phyloP scores from a whole-genome alignment of 495 filamentous ascomycete genomes.

The Daldinia decipiens region DNA sequence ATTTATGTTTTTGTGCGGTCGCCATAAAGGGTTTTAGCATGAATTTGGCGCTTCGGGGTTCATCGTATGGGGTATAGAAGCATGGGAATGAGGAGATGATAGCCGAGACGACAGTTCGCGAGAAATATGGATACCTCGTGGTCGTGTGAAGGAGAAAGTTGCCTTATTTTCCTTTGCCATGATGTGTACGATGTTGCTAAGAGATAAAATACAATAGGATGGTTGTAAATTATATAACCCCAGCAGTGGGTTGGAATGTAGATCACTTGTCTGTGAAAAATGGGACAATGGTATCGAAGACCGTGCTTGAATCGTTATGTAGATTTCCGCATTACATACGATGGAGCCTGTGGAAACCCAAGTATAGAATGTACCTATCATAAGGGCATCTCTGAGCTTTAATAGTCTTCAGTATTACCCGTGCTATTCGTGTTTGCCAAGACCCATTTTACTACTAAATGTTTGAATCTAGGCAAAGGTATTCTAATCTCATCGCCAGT shows the following conservation, averaged over 20 bases:
- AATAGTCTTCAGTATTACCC: neutral
- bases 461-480: neutral
- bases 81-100: slow-evolving; percentile 14
- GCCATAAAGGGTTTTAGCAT: slow-evolving; percentile 37
- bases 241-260: neutral
- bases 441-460: neutral
- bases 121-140: slow-evolving; percentile 33
- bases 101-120: slow-evolving; percentile 11
- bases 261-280: slow-evolving; percentile 1
- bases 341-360: neutral
- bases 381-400: neutral
- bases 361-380: neutral
- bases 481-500: slow-evolving; percentile 69
- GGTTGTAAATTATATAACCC: neutral
- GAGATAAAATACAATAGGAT: neutral
- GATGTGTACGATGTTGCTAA: slow-evolving; percentile 26
- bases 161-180: slow-evolving; percentile 21
- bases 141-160: slow-evolving; percentile 7
- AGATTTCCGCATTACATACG: neutral
- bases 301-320: neutral
- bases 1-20: slow-evolving; percentile 15
- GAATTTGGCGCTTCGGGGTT: slow-evolving; percentile 29
- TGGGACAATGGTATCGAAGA: neutral
- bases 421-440: neutral
- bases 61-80: slow-evolving; percentile 12